These are phyloP conservation scores for Keithomyces neogunnii DNA, from an alignment of 2,329 filamentous ascomycete species.

Conservation along the genomic window DNA sequence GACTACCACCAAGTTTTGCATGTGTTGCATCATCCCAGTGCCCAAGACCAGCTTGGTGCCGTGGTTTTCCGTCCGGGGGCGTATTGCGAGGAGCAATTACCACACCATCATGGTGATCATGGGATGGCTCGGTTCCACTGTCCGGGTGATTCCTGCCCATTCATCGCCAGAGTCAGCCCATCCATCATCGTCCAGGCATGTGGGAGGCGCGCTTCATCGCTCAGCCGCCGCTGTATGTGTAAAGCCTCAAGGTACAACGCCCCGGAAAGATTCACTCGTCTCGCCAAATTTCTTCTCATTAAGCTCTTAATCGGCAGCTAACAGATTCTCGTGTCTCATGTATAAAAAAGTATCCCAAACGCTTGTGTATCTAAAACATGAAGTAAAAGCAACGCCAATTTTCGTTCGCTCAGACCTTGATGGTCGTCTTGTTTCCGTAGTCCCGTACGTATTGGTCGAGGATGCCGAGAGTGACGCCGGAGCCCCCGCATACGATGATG, in stretches of 20 bases:
- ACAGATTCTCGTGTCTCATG: neutral
- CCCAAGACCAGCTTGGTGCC: neutral
- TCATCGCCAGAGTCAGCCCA: neutral
- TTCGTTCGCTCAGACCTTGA: conserved; percentile 17
- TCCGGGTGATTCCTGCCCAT: neutral
- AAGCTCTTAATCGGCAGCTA: conserved; percentile 3
- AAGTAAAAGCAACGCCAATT: conserved; percentile 2
- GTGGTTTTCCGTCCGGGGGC: neutral
- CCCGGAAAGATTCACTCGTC: neutral
- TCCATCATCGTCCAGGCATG: neutral
- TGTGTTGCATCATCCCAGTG: neutral
- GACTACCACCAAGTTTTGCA: neutral
- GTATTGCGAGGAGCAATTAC: neutral
- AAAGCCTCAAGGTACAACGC: neutral
- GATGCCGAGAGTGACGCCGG: conserved; percentile 54
- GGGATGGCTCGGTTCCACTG: neutral
- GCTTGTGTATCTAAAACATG: conserved; percentile 2
- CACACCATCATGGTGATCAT: neutral
- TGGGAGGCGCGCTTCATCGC: neutral
- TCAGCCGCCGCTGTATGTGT: conserved; percentile 1
- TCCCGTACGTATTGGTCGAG: conserved; percentile 48
- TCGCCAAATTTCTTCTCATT: conserved; percentile 7
- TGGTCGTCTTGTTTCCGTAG: conserved; percentile 26
- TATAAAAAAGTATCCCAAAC: neutral
- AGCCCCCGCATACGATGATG: conserved; percentile 76